Evolutionary conservation across 1,284 basidiomycete genomes (phyloP).

Genomic region (Inonotus hispidus): DNA sequence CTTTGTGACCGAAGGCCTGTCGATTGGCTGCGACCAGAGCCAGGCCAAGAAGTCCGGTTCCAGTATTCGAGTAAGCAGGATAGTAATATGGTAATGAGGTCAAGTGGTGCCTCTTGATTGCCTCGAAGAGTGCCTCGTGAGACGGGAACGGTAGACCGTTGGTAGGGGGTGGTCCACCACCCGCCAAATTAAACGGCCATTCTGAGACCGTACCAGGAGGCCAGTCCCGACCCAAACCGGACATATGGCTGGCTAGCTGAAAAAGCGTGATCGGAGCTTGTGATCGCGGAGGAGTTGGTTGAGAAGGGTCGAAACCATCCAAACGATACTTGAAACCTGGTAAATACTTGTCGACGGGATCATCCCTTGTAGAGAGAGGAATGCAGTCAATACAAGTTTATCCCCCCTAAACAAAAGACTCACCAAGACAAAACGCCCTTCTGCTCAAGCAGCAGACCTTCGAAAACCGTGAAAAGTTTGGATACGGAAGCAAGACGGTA

Average conservation of each 20-base stretch:
- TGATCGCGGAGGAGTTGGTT: no score
- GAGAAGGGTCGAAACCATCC: no score
- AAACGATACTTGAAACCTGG: no score
- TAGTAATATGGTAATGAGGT: conserved; percentile 38
- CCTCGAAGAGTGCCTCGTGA: background rate
- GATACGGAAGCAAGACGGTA: background rate
- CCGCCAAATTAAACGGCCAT: conserved; percentile 32
- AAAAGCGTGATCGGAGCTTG: conserved; percentile 44
- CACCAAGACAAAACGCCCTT: background rate
- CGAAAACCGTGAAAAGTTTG: background rate
- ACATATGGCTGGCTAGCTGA: conserved; percentile 42
- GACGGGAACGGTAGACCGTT: background rate
- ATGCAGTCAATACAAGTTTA: no score
- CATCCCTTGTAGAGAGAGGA: conserved; percentile 18
- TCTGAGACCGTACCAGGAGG: conserved; percentile 32
- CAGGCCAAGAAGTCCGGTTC: conserved; percentile 36
- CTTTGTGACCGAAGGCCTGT: conserved; percentile 24
- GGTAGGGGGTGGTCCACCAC: background rate
- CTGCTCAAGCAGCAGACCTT: background rate
- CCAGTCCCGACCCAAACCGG: conserved; percentile 42
- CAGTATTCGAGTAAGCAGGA: conserved; percentile 47
- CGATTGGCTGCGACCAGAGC: conserved; percentile 39
- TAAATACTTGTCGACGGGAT: no score
- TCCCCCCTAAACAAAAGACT: background rate
- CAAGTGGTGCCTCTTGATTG: conserved; percentile 23